phyloP scores from a whole-genome alignment of 202 grass and related monocot species.

The Panicum virgatum region DNA sequence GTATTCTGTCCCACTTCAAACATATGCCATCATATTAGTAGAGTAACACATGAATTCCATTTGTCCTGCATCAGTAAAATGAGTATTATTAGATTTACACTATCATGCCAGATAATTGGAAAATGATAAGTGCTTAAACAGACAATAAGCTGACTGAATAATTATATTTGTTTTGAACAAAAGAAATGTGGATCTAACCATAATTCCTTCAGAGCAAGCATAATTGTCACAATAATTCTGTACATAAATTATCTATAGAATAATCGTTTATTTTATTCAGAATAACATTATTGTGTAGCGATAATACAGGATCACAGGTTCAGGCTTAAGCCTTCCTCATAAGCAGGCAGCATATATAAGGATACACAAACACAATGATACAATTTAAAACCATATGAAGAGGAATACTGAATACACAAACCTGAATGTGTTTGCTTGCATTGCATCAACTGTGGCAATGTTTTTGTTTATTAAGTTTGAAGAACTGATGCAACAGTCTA shows the following conservation, averaged over 20 bases:
- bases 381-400: background rate
- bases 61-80: background rate
- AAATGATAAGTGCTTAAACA: slow-evolving; percentile 7
- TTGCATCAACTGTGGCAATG: slow-evolving; percentile 17
- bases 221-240: background rate
- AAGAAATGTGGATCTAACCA: background rate
- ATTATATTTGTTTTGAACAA: slow-evolving; percentile 1
- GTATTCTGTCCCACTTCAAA: background rate
- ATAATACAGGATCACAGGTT: background rate
- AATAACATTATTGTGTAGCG: background rate
- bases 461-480: slow-evolving; percentile 70
- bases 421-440: slow-evolving; percentile 3
- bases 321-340: slow-evolving; percentile 8
- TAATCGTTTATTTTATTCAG: background rate
- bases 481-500: slow-evolving; percentile 69
- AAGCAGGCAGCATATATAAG: background rate
- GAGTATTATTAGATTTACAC: background rate
- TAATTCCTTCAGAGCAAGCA: background rate
- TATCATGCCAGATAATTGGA: background rate
- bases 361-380: slow-evolving; percentile 7
- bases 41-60: background rate
- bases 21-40: background rate
- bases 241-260: background rate
- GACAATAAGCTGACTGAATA: background rate
- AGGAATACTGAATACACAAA: slow-evolving; percentile 9